Conservation (phyloP, 192 early-diverging fungal species). For the Podila verticillata region DNA sequence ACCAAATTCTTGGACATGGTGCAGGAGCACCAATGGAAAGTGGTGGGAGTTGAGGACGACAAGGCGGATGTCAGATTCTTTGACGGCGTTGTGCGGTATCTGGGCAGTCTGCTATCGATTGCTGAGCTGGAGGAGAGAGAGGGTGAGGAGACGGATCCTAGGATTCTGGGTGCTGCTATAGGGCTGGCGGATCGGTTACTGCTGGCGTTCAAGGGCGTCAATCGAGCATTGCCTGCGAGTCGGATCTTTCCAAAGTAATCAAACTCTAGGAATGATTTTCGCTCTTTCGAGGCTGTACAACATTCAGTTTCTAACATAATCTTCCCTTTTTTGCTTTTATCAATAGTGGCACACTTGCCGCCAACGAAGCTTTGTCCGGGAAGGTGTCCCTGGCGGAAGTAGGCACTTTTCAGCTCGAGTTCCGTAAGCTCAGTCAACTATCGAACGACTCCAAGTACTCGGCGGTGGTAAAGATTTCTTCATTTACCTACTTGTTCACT, state of each 20-base stretch:
- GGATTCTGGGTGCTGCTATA: conserved; percentile 62
- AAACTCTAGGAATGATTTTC: neutral
- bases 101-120: conserved; percentile 75
- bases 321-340: neutral
- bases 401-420: conserved; percentile 80
- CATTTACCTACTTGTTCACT: no score
- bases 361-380: neutral
- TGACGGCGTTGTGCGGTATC: conserved; percentile 71
- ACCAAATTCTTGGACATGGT: conserved; percentile 51
- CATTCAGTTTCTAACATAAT: no score
- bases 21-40: conserved; percentile 41
- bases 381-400: conserved; percentile 63
- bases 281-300: neutral
- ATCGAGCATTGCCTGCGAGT: conserved; percentile 54
- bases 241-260: conserved; percentile 53
- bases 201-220: conserved; percentile 62
- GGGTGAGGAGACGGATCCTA: conserved; percentile 46
- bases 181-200: conserved; percentile 66
- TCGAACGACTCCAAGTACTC: conserved; percentile 68
- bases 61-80: conserved; percentile 63
- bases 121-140: conserved; percentile 56
- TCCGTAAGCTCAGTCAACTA: conserved; percentile 72
- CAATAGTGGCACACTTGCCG: conserved; percentile 11
- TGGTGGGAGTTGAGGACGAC: neutral
- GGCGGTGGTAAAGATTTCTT: conserved; percentile 53